phyloP scores from a whole-genome alignment of 129 eudicot species.

The Flaveria robusta region DNA sequence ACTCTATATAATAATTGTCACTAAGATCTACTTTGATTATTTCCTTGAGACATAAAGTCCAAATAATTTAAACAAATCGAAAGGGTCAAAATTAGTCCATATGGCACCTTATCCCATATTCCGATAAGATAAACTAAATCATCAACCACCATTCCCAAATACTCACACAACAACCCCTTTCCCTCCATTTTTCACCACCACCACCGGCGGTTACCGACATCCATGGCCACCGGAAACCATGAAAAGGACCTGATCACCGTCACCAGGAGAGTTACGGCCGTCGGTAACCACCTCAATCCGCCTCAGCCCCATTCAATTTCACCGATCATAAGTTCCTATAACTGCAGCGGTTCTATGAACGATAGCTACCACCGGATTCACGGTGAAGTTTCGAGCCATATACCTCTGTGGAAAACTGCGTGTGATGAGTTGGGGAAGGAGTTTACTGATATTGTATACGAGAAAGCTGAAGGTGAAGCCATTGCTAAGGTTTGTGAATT shows the following conservation, averaged over 20 bases:
- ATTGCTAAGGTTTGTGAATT: constrained; percentile 68
- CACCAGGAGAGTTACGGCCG: constrained; percentile 57
- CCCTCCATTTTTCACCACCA: constrained; percentile 39
- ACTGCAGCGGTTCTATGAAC: constrained; percentile 46
- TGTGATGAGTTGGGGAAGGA: constrained; percentile 67
- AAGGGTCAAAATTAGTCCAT: constrained; percentile 32
- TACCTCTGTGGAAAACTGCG: constrained; percentile 61
- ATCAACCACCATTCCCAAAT: constrained; percentile 23
- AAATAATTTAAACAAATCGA: constrained; percentile 8
- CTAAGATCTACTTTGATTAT: not conserved
- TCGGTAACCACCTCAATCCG: constrained; percentile 47
- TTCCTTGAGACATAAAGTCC: not conserved
- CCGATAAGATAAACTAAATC: constrained; percentile 39
- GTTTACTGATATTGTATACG: constrained; percentile 74
- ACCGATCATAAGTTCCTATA: constrained; percentile 17
- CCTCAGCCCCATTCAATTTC: constrained; percentile 15
- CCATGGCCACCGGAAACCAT: constrained; percentile 44
- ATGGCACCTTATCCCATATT: constrained; percentile 7
- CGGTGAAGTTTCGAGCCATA: constrained; percentile 56
- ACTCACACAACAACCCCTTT: constrained; percentile 5
- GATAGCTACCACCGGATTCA: constrained; percentile 78
- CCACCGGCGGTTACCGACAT: not conserved
- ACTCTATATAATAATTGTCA: no score
- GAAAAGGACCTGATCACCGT: constrained; percentile 41
- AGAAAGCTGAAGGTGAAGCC: constrained; percentile 87